Base-by-base conservation (phyloP, 164 flowering plant species). In the Piper betle region DNA sequence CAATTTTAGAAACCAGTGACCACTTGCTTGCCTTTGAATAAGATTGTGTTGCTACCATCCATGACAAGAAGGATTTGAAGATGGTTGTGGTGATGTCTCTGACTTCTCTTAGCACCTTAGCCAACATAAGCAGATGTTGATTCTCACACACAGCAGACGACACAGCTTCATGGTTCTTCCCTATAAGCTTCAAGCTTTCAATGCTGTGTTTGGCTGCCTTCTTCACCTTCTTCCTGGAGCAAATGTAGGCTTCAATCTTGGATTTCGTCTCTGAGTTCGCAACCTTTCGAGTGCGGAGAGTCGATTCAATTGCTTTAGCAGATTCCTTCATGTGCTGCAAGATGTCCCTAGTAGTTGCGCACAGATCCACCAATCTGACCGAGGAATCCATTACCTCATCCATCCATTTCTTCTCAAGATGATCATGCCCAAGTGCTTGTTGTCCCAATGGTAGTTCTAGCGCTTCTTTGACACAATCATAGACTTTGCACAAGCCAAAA, bases 351-450 rank as follows among this genome's bases (percentile, higher is more conserved):
- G 70, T 61, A 9, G 63, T 43, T 25, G 64, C 68, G 37, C 80
- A 82, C 2, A 74, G 20, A 52, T 81, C 82, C 64, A 77, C 59
- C 54, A 73, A 68, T 55, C 71, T 71, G 4, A 79, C 71, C 39
- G 76, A 75, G 33, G 71, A 79, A 46, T 75, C 79, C 53, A 75
- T 18, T 16, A 60, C 55, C 54, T 71, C 76, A 16, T 69, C 72
- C 37, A 72, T 65, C 64, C 74, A 69, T 60, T 67, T 70, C 33
- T 70, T 71, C 17, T 69, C 39, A 4, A 39, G 52, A 50, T 58
- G 37, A 42, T 55, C 52, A 38, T 52, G 33, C 33, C 33, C 59
- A 11, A 69, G 62, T 6, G 63, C 65, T 55, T 71, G 66, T 42
- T 67, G 69, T 52, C 66, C 52, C 19, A n/a, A 58, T 7, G 77